Conservation (phyloP, 352 stramenopile species). For the Phytophthora ohioensis region DNA sequence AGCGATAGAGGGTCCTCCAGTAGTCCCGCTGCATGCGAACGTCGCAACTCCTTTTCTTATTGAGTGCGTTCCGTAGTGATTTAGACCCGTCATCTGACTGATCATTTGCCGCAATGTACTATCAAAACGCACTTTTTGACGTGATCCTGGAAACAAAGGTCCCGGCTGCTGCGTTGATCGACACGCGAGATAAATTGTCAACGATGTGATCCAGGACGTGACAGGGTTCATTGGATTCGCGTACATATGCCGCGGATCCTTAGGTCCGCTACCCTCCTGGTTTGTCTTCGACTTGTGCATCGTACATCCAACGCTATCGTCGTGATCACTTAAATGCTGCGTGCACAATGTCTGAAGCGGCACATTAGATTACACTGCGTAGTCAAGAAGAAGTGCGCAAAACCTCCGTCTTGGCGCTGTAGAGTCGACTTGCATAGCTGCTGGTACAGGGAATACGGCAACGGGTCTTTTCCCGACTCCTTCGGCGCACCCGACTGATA, state of each 20-base stretch:
- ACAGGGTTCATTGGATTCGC: not conserved
- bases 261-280: slow-evolving; percentile 12
- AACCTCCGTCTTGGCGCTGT: slow-evolving; percentile 8
- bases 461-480: not conserved
- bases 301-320: no score
- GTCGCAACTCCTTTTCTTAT: slow-evolving; percentile 23
- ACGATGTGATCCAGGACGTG: not conserved
- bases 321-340: slow-evolving; percentile 7
- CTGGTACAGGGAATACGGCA: slow-evolving; percentile 19
- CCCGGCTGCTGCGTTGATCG: not conserved
- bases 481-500: not conserved
- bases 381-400: slow-evolving; percentile 36
- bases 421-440: slow-evolving; percentile 6
- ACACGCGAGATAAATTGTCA: slow-evolving; percentile 9
- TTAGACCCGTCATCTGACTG: not conserved
- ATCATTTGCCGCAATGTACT: not conserved
- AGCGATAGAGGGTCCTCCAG: slow-evolving; percentile 15
- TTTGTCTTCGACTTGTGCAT: slow-evolving; percentile 35
- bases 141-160: slow-evolving; percentile 4
- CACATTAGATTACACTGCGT: slow-evolving; percentile 47
- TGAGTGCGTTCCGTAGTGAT: slow-evolving; percentile 26
- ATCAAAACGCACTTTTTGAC: slow-evolving; percentile 14
- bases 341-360: slow-evolving; percentile 27
- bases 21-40: slow-evolving; percentile 22
- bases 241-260: slow-evolving; percentile 19